phyloP scores from a whole-genome alignment of 352 stramenopile genomes.

The Globisporangium nagaii region DNA sequence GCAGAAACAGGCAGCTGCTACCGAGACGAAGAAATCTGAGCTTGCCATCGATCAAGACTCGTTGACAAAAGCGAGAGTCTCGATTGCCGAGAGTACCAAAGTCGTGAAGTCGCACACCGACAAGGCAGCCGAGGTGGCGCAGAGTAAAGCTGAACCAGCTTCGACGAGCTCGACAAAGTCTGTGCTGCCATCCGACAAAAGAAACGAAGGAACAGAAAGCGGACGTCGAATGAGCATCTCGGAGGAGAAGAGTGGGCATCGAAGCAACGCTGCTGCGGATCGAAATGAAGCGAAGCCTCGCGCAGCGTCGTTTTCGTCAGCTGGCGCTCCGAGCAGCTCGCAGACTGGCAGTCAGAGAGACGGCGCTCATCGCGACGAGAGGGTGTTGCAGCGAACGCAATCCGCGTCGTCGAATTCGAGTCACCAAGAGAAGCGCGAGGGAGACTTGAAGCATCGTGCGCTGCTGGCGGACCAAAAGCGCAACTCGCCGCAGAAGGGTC shows the following conservation, averaged over 20 bases:
- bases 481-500: constrained; percentile 15
- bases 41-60: neutral
- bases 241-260: constrained; percentile 20
- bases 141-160: neutral
- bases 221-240: constrained; percentile 6
- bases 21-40: neutral
- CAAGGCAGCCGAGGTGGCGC: neutral
- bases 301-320: constrained; percentile 34
- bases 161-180: neutral
- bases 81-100: neutral
- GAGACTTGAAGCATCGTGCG: constrained; percentile 11
- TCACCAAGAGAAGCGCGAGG: constrained; percentile 16
- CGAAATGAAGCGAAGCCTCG: constrained; percentile 21
- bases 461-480: constrained; percentile 6
- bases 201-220: neutral
- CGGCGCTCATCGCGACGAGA: neutral
- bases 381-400: constrained; percentile 9
- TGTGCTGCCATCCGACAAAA: neutral
- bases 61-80: neutral
- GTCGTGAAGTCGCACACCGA: neutral
- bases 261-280: constrained; percentile 10
- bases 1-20: neutral
- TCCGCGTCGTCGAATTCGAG: constrained; percentile 1
- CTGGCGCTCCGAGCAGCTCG: neutral
- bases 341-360: constrained; percentile 1